Evolutionary conservation across 2,329 filamentous ascomycete genomes (phyloP).

Genomic region (Colletotrichum tamarilloi): DNA sequence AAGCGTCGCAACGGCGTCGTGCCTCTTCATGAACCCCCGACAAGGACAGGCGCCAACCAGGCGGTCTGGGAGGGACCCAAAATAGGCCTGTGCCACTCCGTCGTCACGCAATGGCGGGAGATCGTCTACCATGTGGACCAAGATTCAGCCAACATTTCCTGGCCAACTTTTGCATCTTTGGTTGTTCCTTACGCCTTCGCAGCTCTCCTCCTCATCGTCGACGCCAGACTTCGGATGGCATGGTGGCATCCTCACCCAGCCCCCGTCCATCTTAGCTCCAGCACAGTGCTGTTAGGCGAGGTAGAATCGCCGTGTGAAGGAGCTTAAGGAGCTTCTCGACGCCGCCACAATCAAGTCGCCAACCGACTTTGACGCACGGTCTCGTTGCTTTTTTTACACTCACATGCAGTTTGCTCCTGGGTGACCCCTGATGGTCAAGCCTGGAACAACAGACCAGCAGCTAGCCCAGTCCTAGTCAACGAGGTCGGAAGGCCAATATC

Average conservation of each 20-base stretch:
- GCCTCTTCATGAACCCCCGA: constrained; percentile 24
- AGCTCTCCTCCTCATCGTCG: background rate
- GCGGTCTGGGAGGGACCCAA: constrained; percentile 23
- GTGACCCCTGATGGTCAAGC: background rate
- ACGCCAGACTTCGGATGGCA: constrained; percentile 28
- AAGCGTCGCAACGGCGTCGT: constrained; percentile 28
- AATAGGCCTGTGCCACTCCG: constrained; percentile 16
- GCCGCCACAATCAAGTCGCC: constrained; percentile 22
- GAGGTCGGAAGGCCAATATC: background rate
- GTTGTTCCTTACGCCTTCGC: constrained; percentile 2
- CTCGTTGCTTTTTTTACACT: constrained; percentile 2
- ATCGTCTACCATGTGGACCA: constrained; percentile 28
- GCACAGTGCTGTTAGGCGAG: background rate
- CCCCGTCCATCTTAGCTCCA: background rate
- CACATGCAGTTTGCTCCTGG: constrained; percentile 12
- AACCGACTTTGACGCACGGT: constrained; percentile 5
- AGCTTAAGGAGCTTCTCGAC: constrained; percentile 20
- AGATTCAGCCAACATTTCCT: constrained; percentile 16
- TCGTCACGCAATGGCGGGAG: constrained; percentile 33
- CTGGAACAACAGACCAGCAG: constrained; percentile 15
- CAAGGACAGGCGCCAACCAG: constrained; percentile 31
- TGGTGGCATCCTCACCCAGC: constrained; percentile 17
- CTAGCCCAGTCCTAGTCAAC: background rate
- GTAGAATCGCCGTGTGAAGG: constrained; percentile 10
- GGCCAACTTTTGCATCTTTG: constrained; percentile 12